These are phyloP conservation scores for Gloeopeniophorella convolvens DNA, from an alignment of 768 basidiomycete genomes.

Conservation along the genomic window DNA sequence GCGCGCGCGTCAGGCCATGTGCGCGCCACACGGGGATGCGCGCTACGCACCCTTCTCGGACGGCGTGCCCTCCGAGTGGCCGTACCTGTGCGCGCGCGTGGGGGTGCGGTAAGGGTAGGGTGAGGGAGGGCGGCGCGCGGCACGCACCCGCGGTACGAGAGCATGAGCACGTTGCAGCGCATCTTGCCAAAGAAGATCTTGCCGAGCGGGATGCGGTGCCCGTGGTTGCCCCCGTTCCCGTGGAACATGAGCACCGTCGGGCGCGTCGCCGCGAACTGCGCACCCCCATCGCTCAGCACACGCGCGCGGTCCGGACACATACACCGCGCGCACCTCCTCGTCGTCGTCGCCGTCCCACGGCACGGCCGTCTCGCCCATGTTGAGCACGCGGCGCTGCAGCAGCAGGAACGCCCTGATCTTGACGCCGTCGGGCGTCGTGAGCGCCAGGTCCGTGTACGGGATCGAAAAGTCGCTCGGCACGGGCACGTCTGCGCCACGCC, in stretches of 20 bases:
- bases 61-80: slow-evolving; percentile 78
- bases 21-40: neutral
- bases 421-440: slow-evolving; percentile 68
- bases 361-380: slow-evolving; percentile 22
- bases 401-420: slow-evolving; percentile 75
- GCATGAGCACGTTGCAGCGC: slow-evolving; percentile 91
- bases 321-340: slow-evolving; percentile 44
- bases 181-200: slow-evolving; percentile 73
- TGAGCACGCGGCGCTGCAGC: slow-evolving; percentile 48
- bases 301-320: too few relatives aligned
- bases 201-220: slow-evolving; percentile 87
- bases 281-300: neutral
- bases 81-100: slow-evolving; percentile 55
- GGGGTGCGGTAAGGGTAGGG: neutral
- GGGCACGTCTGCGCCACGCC: slow-evolving; percentile 61
- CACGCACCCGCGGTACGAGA: slow-evolving; percentile 85
- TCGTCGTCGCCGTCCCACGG: slow-evolving; percentile 38
- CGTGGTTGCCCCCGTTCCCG: slow-evolving; percentile 81
- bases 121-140: neutral
- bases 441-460: slow-evolving; percentile 65
- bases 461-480: slow-evolving; percentile 63
- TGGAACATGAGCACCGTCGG: slow-evolving; percentile 94
- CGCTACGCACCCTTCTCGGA: slow-evolving; percentile 64
- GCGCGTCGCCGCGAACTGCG: slow-evolving; percentile 41
- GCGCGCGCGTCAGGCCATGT: neutral